Evolutionary conservation across 495 filamentous ascomycete genomes (phyloP), one percentile per base, ranked within the genome.

Genomic region (Talaromyces liani): DNA sequence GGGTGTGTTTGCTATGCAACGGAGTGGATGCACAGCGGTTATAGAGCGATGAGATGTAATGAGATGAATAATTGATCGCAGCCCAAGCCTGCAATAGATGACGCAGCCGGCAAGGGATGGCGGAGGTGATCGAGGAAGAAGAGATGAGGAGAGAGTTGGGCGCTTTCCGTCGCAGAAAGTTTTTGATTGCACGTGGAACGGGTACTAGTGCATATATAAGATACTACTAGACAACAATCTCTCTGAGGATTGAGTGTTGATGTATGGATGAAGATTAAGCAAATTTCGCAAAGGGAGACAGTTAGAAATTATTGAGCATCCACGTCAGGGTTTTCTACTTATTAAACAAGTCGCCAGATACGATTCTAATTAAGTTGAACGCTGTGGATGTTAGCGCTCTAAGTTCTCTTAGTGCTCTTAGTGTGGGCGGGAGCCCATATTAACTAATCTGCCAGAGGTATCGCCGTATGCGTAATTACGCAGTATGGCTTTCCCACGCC

Each of bases 41-140:
- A 25, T 54, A n/a, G 49, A 36, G 33, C 33, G 33, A 36, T 36
- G 33, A 36, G 36, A 41, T 41, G 36, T 41, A 41, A 27, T 14
- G 22, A 29, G 12, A 27, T 14, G 20, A 8, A 56, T 25, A 25
- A 29, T 27, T 56, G 53, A 56, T 14, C 27, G 22, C 8, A 56
- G 53, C 12, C 53, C 53, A 25, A 27, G 53, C 53, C 53, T 25
- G 53, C 12, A 56, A 14, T 14, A 22, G 53, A 27, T 29, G 53
- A 56, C 16, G 53, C 53, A 56, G 53, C 20, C 53, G 24, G 53
- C 53, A 56, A 56, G 53, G 53, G 53, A 56, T 56, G 53, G 49
- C 24, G 18, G 49, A 20, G 24, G 24, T 41, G 36, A 16, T 41
- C 14, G 36, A 41, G 36, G 14, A 36, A 36, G 33, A 54, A 25